A percentile compares a stretch with the other conserved stretches of the same genome.
These are phyloP conservation scores for Diaporthe citriasiana DNA, from an alignment of 2,329 filamentous ascomycete species.

Conservation along the genomic window DNA sequence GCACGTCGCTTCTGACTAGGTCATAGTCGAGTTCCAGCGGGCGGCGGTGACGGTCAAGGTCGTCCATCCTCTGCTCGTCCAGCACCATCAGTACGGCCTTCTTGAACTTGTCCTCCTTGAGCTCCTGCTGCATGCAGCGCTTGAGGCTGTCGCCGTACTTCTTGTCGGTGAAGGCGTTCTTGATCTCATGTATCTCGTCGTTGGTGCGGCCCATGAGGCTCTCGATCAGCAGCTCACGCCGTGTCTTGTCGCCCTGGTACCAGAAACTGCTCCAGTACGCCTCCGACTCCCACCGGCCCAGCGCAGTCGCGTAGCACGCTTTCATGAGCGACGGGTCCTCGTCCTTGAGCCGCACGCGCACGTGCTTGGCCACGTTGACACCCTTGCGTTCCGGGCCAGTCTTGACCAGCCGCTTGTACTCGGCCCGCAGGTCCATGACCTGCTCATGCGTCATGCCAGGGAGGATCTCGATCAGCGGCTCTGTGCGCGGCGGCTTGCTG, in stretches of 20 bases:
- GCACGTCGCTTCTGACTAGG: slow-evolving; percentile 79
- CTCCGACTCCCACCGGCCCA: slow-evolving; percentile 93
- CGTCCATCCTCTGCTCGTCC: slow-evolving; percentile 87
- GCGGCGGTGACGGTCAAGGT: slow-evolving; percentile 76
- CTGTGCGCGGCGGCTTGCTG: slow-evolving; percentile 75
- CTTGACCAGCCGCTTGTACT: slow-evolving; percentile 93
- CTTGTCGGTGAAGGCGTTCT: slow-evolving; percentile 89
- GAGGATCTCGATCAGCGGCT: slow-evolving; percentile 84
- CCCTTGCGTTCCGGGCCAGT: slow-evolving; percentile 79
- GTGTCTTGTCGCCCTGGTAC: slow-evolving; percentile 89
- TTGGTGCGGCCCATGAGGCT: slow-evolving; percentile 91
- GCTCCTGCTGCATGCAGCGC: slow-evolving; percentile 90
- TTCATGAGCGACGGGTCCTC: slow-evolving; percentile 86
- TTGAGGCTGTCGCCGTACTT: slow-evolving; percentile 87
- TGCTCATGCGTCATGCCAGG: slow-evolving; percentile 89
- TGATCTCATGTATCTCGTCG: slow-evolving; percentile 88
- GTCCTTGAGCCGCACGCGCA: slow-evolving; percentile 82
- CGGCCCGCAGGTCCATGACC: slow-evolving; percentile 84
- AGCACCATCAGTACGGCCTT: slow-evolving; percentile 86
- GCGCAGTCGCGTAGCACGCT: slow-evolving; percentile 88
- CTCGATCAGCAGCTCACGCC: slow-evolving; percentile 93
- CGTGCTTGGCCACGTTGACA: slow-evolving; percentile 88
- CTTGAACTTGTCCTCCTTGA: slow-evolving; percentile 97
- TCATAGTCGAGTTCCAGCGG: slow-evolving; percentile 69
- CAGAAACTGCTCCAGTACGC: slow-evolving; percentile 99